These are phyloP conservation scores for Prunus dulcis DNA, from an alignment of 306 rosid genomes.

Conservation along the genomic window DNA sequence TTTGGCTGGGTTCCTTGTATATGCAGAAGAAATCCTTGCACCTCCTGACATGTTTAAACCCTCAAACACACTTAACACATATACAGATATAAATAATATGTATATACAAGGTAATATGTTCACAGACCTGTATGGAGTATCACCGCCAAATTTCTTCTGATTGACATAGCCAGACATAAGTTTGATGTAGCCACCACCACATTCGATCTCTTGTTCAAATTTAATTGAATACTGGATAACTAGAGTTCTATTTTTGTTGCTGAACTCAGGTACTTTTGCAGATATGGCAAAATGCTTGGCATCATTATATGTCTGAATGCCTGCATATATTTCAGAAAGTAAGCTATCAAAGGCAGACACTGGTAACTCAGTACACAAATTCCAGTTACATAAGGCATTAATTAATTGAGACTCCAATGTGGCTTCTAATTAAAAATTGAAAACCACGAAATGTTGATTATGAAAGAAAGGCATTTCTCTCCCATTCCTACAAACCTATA, in stretches of 20 bases:
- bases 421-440: not conserved
- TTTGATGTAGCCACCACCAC: slow-evolving; percentile 87
- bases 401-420: not conserved
- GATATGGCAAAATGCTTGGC: slow-evolving; percentile 87
- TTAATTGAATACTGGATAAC: slow-evolving; percentile 78
- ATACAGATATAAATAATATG: too few species aligned
- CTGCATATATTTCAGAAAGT: slow-evolving; percentile 37
- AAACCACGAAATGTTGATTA: not conserved
- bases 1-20: not conserved
- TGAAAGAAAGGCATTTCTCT: not conserved
- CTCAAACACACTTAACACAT: not conserved
- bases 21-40: not conserved
- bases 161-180: slow-evolving; percentile 82
- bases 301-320: slow-evolving; percentile 75
- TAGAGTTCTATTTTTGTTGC: slow-evolving; percentile 65
- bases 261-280: slow-evolving; percentile 70
- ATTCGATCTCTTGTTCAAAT: slow-evolving; percentile 85
- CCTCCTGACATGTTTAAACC: not conserved
- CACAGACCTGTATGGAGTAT: slow-evolving; percentile 76
- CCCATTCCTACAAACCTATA: not conserved
- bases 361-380: not conserved
- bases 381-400: not conserved
- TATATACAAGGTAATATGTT: not conserved
- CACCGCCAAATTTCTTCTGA: slow-evolving; percentile 85
- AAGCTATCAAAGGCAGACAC: not conserved